Percentiles rank a stretch among this genome's conserved stretches.
phyloP scores from a whole-genome alignment of 164 flowering plant genomes.

The Santalum album region DNA sequence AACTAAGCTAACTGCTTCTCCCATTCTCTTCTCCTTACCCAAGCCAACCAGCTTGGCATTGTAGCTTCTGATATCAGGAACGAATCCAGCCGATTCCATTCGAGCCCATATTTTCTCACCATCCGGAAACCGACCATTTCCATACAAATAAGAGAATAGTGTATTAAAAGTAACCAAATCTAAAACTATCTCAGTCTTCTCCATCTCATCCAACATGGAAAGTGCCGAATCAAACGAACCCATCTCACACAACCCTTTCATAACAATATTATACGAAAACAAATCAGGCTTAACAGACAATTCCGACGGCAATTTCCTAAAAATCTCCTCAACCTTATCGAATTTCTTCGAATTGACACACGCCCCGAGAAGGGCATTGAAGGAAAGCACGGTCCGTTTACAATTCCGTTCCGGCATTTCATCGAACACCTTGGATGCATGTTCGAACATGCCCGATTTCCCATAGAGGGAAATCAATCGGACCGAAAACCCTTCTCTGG shows the following conservation, averaged over 20 bases:
- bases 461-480: conserved; percentile 27
- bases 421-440: conserved; percentile 46
- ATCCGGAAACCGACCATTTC: conserved; percentile 16
- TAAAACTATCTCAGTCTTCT: conserved; percentile 25
- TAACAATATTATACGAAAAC: conserved; percentile 30
- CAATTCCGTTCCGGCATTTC: conserved; percentile 42
- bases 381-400: conserved; percentile 24
- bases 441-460: conserved; percentile 30
- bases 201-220: conserved; percentile 30
- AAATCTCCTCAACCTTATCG: conserved; percentile 24
- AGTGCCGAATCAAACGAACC: conserved; percentile 30
- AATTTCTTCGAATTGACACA: conserved; percentile 21
- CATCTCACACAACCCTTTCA: conserved; percentile 29
- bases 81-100: conserved; percentile 25
- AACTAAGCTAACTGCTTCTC: conserved; percentile 29
- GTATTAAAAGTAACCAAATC: conserved; percentile 34
- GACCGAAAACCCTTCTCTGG: conserved; percentile 21
- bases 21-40: conserved; percentile 11
- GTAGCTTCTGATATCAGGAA: conserved; percentile 22
- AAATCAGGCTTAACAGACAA: conserved; percentile 24
- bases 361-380: conserved; percentile 45
- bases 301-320: conserved; percentile 20
- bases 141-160: conserved; percentile 25
- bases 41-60: conserved; percentile 28
- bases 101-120: conserved; percentile 33